Evolutionary conservation across 208 protist genomes (phyloP), one percentile per base, ranked within the genome.

Genomic region (Crithidia acanthocephali): DNA sequence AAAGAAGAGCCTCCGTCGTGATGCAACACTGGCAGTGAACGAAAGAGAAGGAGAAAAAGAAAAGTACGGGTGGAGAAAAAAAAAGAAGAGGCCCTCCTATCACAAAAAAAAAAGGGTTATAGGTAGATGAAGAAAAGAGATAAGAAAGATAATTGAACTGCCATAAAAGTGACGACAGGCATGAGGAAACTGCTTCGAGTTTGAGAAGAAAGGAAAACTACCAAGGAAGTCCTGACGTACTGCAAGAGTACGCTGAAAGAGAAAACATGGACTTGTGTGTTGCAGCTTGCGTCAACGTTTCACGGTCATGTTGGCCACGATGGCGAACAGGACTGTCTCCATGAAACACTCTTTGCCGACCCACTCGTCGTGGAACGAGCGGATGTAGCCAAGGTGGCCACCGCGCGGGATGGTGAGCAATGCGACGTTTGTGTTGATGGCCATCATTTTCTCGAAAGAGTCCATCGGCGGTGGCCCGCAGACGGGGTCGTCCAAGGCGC

Each of bases 371-470:
- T 53, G 42, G 0, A 83, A 55, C 6, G 60, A 68, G 35, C 75
- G 62, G 47, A 85, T 71, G 74, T 81, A 91, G n/a, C 85, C 85
- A 23, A 93, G 59, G 44, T 93, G 85, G 13, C 85, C 85, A 18
- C 89, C 89, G 44, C 70, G 64, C 2, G 86, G 89, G 6, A 86
- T 67, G 42, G 77, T 44, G 23, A 91, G 42, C 45, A 86, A 80
- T 13, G 75, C 82, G 18, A 91, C 48, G 45, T 76, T 64, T 13
- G 63, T 48, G 44, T 89, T 90, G 7, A n/a, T 22, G n/a, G 7
- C 53, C 59, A 81, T 78, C 42, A 85, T 66, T 23, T 58, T 72
- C 27, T 74, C 30, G 30, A 88, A 65, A 48, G 72, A 42, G 18
- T 65, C 51, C 53, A 56, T 62, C 23, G 80, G 78, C 32, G 80